Evolutionary conservation across 2,329 filamentous ascomycete species (phyloP), one percentile per base, ranked within the genome.

Genomic region (Chalaropsis ovoidea): DNA sequence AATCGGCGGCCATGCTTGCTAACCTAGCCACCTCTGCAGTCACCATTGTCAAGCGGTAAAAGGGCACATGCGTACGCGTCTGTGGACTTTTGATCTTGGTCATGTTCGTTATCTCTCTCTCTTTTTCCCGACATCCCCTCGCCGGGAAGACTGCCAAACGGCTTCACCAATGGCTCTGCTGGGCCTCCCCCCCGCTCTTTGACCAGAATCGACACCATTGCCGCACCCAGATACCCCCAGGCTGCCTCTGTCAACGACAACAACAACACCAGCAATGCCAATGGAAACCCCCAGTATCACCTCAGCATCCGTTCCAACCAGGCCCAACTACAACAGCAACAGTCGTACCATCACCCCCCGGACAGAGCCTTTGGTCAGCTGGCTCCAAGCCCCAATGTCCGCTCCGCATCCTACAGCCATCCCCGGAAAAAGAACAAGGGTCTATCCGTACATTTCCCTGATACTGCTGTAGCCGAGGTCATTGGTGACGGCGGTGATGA

Each of bases 401-500:
- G 78, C 15, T 75, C 73, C 8, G 54, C 47, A 5, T 56, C 63
- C 41, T 54, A 39, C 7, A 61, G 15, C 62, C 74, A 73, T 70
- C 80, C 77, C 69, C 76, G 76, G 24, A 76, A 76, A 27, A 78
- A 76, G 62, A 83, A 81, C 72, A 89, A 89, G 74, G 87, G 87
- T 10, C 77, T 94, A 68, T 78, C 78, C 3, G 92, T 96, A 43
- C 83, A 80, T 65, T 96, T 96, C 71, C 82, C 81, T 63, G 84
- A 89, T 70, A 81, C 81, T 10, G 79, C 81, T 65, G 11, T 56
- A 10, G 91, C 92, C 6, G 87, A 90, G 60, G 76, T 96, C 68
- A 96, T 97, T 72, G 93, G 93, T 60, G 87, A 93, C 74, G 93
- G 93, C 67, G 93, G 93, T 42, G 93, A 96, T 72, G 91, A 96